Conservation (phyloP, 208 protist species). For the Naegleria lovaniensis region DNA sequence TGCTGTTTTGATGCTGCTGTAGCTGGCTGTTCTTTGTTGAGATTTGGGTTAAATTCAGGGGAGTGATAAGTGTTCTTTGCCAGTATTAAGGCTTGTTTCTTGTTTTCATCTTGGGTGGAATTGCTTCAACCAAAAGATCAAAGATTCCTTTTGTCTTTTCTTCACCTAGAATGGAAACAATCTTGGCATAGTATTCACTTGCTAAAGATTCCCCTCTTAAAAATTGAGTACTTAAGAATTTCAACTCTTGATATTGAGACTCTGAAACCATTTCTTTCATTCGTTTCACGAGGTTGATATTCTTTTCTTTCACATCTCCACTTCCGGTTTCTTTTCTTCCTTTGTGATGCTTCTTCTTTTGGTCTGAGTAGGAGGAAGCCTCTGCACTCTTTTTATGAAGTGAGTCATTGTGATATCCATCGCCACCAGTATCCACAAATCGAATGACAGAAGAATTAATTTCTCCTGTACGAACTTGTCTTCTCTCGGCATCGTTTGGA, state of each 20-base stretch:
- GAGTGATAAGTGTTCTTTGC: neutral
- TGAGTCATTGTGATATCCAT: neutral
- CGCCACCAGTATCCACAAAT: constrained; percentile 6
- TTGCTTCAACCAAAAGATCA: neutral
- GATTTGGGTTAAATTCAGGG: neutral
- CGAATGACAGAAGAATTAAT: constrained; percentile 15
- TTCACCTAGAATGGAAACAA: neutral
- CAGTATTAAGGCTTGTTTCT: neutral
- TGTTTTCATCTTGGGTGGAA: neutral
- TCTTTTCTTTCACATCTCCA: neutral
- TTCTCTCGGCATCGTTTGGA: neutral
- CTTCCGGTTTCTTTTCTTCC: neutral
- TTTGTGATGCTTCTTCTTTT: neutral
- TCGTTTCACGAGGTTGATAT: neutral
- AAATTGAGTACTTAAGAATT: neutral
- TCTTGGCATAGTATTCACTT: neutral
- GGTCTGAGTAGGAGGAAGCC: neutral
- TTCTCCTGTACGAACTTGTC: neutral
- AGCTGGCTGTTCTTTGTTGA: neutral
- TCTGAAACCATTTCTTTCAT: neutral
- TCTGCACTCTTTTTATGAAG: neutral
- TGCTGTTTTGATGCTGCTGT: neutral
- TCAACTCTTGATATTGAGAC: neutral
- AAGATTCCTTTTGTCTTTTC: neutral
- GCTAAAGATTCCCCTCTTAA: neutral